Conservation (phyloP, 768 basidiomycete species). For the Agaricus subrufescens region DNA sequence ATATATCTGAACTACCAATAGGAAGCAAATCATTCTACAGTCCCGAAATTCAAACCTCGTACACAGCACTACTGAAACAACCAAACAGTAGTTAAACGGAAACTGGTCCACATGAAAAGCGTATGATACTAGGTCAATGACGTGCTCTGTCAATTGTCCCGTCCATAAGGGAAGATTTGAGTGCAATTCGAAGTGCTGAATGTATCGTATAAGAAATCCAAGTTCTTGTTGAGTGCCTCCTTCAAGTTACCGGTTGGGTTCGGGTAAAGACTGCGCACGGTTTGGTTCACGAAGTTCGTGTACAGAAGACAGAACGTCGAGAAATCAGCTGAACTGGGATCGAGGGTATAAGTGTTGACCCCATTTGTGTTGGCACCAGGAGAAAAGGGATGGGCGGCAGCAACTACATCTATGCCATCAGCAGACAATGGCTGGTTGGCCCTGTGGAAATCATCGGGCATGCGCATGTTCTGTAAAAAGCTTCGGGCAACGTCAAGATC, state of each 20-base stretch:
- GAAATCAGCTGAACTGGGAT: constrained; percentile 11
- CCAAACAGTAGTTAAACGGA: not conserved
- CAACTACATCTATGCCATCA: constrained; percentile 2
- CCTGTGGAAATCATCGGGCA: constrained; percentile 16
- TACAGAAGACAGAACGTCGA: constrained; percentile 13
- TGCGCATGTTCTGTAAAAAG: constrained; percentile 16
- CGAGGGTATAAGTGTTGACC: constrained; percentile 11
- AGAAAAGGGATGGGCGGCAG: constrained; percentile 9
- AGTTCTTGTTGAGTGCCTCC: constrained; percentile 12
- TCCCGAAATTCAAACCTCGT: no score
- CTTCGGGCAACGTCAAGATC: constrained; percentile 12
- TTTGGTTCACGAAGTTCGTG: constrained; percentile 13
- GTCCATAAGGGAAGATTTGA: constrained; percentile 12
- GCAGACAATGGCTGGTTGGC: not conserved
- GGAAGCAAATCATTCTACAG: no score
- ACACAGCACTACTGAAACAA: no score
- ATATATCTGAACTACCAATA: no score
- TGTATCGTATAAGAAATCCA: constrained; percentile 4
- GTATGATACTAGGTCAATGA: not conserved
- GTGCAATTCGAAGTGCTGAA: constrained; percentile 3
- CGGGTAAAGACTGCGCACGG: constrained; percentile 14
- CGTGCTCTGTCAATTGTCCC: not conserved
- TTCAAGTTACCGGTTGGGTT: constrained; percentile 13
- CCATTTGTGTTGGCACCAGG: constrained; percentile 12
- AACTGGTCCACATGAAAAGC: not conserved